Base-by-base conservation (phyloP, 805 yeast species). In the Wickerhamiella qilinensis region DNA sequence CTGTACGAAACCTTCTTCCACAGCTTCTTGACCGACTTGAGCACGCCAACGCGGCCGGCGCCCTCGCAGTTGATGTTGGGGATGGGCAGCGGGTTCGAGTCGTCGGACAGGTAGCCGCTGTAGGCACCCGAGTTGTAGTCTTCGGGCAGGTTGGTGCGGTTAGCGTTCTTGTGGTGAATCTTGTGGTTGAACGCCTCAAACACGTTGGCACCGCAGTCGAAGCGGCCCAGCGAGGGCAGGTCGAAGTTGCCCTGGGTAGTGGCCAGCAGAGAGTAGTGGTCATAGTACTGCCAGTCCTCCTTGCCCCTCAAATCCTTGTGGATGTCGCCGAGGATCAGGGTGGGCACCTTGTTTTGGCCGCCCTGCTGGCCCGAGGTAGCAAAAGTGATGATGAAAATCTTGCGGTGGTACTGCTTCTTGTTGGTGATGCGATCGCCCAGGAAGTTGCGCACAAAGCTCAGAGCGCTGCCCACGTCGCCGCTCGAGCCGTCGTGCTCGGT, bases 401-500 rank as follows among this genome's bases (percentile, higher is more conserved):
- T 63, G 58, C 63, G 67, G 61, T 69, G 69, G 59, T 65, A 64
- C 21, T 54, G 50, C 58, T 67, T 66, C 44, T 55, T 45, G 28
- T 41, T 44, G 17, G 20, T 2, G 36, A 48, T 31, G 49, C 65
- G 53, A 33, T 72, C 71, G 38, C 52, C 56, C 39, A 69, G 49
- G 60, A 67, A 68, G 40, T 53, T 43, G 39, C 60, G 60, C 28
- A 67, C 48, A 74, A 74, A 69, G 38, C 46, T 42, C 30, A 69
- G 68, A 18, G 73, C 64, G 36, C 62, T 58, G 39, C 58, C 60
- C 39, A 69, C 62, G 47, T 60, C 65, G 31, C 67, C 46, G 53
- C 65, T 71, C 44, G 69, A 70, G 34, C 72, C 75, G 51, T 69
- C 73, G 54, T 67, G 59, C 42, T 69, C 56, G 67, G 67, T 63